phyloP scores from a whole-genome alignment of 2,329 filamentous ascomycete species.

The Epichloe sylvatica region DNA sequence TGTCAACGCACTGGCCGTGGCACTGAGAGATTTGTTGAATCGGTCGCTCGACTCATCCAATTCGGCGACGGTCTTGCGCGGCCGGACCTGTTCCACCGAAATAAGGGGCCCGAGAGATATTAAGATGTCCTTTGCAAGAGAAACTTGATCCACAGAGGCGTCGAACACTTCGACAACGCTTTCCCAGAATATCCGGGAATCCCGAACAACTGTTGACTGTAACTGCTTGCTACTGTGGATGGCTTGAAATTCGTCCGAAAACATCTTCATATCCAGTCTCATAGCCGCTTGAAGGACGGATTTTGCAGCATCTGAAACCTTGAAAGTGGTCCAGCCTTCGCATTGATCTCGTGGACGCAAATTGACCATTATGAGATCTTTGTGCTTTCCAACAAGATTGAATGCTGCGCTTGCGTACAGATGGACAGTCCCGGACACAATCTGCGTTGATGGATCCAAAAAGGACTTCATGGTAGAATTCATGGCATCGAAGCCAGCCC shows the following conservation, averaged over 20 bases:
- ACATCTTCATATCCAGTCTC: constrained; percentile 30
- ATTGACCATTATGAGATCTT: constrained; percentile 39
- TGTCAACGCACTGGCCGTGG: constrained; percentile 46
- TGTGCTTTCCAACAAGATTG: constrained; percentile 50
- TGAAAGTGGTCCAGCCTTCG: constrained; percentile 26
- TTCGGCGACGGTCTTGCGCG: constrained; percentile 31
- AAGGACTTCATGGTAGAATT: constrained; percentile 44
- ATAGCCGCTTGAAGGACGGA: constrained; percentile 39
- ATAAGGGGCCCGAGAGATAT: constrained; percentile 56
- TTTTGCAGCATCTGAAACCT: constrained; percentile 30
- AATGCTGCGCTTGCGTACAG: constrained; percentile 52
- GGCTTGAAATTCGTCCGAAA: constrained; percentile 34
- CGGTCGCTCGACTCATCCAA: constrained; percentile 32
- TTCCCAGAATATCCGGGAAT: constrained; percentile 38
- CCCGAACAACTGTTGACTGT: constrained; percentile 52
- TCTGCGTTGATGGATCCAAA: constrained; percentile 28
- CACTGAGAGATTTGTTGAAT: constrained; percentile 61
- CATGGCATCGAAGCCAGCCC: constrained; percentile 49
- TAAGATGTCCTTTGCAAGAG: constrained; percentile 61
- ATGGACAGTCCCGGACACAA: constrained; percentile 38
- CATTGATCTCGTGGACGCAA: constrained; percentile 14
- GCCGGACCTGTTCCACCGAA: constrained; percentile 59
- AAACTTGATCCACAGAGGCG: constrained; percentile 53
- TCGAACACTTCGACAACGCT: constrained; percentile 57
- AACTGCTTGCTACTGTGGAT: constrained; percentile 47